These are phyloP conservation scores for Streptanthus diversifolius DNA, from an alignment of 345 rosid genomes.

Conservation along the genomic window DNA sequence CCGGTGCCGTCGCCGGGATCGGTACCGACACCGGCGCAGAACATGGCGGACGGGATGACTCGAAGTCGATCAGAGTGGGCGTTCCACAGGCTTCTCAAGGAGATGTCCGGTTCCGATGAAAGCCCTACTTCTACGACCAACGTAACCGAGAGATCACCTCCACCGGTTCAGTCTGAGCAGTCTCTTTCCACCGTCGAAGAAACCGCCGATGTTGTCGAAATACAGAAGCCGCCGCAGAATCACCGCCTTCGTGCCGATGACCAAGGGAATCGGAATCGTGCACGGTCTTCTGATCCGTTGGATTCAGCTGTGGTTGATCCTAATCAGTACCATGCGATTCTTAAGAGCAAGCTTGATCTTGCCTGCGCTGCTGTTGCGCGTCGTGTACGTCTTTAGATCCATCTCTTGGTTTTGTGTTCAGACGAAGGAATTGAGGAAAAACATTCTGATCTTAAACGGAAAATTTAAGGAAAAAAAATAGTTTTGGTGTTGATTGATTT, in stretches of 20 bases:
- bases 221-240: conserved; percentile 29
- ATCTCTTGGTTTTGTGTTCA: neutral
- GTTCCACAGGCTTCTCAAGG: conserved; percentile 52
- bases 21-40: neutral
- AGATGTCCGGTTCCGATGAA: conserved; percentile 35
- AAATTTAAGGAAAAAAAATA: neutral
- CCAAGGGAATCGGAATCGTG: conserved; percentile 18
- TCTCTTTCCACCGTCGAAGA: conserved; percentile 40
- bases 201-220: conserved; percentile 45
- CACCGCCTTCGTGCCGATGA: neutral
- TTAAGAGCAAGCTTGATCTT: conserved; percentile 66
- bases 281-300: conserved; percentile 28
- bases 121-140: conserved; percentile 26
- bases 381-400: conserved; percentile 27
- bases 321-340: conserved; percentile 56
- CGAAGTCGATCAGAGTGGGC: conserved; percentile 78
- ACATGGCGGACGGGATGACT: conserved; percentile 38
- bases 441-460: neutral
- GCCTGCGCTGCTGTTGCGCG: conserved; percentile 73
- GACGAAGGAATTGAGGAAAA: neutral
- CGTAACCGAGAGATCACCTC: conserved; percentile 33
- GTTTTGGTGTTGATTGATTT: conserved; percentile 6
- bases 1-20: conserved; percentile 26
- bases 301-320: conserved; percentile 33
- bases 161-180: conserved; percentile 29